These are phyloP conservation scores for Metarhizium humberi DNA, from an alignment of 2,329 filamentous ascomycete species.

Conservation along the genomic window DNA sequence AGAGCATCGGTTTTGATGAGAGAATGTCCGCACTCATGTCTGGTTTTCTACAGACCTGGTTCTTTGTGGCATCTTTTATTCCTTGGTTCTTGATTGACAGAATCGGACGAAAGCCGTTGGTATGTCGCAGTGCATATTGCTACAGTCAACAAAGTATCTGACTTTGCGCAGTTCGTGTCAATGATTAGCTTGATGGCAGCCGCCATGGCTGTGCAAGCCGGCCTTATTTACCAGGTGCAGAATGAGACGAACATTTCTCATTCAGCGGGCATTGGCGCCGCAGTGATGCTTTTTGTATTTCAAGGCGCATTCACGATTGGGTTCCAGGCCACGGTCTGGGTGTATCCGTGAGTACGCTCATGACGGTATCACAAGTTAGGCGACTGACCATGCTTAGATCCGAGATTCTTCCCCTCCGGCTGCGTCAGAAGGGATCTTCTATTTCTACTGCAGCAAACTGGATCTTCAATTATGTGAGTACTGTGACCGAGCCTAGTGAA, in stretches of 20 bases:
- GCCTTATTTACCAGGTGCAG: constrained; percentile 29
- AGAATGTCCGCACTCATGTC: constrained; percentile 40
- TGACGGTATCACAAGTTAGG: background rate
- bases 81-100: constrained; percentile 38
- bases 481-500: background rate
- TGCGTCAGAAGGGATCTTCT: constrained; percentile 21
- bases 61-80: constrained; percentile 29
- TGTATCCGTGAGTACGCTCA: constrained; percentile 15
- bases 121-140: constrained; percentile 9
- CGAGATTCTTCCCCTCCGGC: constrained; percentile 21
- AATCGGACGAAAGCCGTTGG: constrained; percentile 32
- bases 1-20: constrained; percentile 30
- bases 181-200: constrained; percentile 30
- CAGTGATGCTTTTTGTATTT: constrained; percentile 31
- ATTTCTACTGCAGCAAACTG: constrained; percentile 24
- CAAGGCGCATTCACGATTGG: background rate
- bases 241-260: constrained; percentile 21
- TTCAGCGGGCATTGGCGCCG: constrained; percentile 26
- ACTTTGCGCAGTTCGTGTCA: constrained; percentile 20
- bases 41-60: constrained; percentile 41
- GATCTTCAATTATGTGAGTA: constrained; percentile 24
- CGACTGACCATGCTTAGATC: constrained; percentile 12
- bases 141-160: background rate
- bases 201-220: constrained; percentile 31
- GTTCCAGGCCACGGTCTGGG: constrained; percentile 24